Base-by-base conservation (phyloP, 805 yeast genomes). In the Pichia pseudocactophila region DNA sequence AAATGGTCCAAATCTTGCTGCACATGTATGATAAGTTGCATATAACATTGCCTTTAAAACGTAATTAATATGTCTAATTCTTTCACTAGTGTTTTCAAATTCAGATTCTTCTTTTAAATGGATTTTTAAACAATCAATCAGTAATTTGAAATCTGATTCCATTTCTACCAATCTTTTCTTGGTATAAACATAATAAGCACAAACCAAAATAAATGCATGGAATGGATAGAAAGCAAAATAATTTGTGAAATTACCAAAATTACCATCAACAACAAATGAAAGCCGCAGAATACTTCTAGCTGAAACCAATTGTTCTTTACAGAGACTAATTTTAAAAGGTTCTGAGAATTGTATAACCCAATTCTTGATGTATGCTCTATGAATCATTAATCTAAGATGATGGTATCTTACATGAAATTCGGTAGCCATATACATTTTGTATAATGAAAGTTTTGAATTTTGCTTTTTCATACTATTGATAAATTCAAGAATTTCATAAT, bases 181-280 rank as follows among this genome's bases (percentile, higher is more conserved):
- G 16, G 42, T 44, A 28, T 56, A 54, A 10, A 64, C 31, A 34
- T 54, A 50, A 15, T 50, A 53, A 11, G 59, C 56, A 43, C 57
- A 49, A 13, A 64, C 39, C 1, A 61, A 47, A 30, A 64, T 42
- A 39, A 52, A 59, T 3, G 65, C 61, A 47, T 58, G 47, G 36
- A 63, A 56, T 15, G 65, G 60, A 40, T 54, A 62, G 44, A 54
- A 61, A 3, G 52, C 34, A 27, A 51, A 48, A 36, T 54, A 55
- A 26, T 49, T 48, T 5, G 52, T 46, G 39, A 47, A 55, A 26
- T 47, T 44, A 0, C 44, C 22, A 15, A 49, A 42, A 7, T 39
- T 38, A 4, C 16, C 13, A 39, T 54, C 52, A 16, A 52, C 42
- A 11, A 39, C 20, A 34, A 42, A 32, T 1, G 56, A 40, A 34